Conservation (phyloP, 306 rosid species). For the Pachyrhizus erosus region DNA sequence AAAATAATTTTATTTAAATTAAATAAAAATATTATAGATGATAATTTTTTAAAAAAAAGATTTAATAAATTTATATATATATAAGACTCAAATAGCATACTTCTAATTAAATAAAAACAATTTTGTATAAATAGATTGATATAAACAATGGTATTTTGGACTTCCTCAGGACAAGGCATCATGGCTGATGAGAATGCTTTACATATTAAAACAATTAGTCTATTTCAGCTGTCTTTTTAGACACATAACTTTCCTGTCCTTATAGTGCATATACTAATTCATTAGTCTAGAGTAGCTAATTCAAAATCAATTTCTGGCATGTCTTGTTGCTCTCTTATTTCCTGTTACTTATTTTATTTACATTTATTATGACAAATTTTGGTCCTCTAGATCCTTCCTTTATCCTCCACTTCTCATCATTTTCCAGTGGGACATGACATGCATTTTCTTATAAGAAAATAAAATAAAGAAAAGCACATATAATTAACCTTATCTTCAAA, state of each 20-base stretch:
- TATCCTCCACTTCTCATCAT: neutral
- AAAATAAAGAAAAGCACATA: neutral
- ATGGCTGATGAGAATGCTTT: neutral
- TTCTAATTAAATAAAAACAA: too few species aligned
- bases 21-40: too few species aligned
- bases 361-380: neutral
- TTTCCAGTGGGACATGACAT: conserved; percentile 13
- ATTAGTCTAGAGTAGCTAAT: neutral
- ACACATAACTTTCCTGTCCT: neutral
- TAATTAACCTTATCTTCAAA: neutral
- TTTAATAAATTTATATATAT: too few species aligned
- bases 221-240: neutral
- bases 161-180: too few species aligned
- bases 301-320: neutral
- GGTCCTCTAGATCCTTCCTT: conserved; percentile 11
- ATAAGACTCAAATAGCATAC: too few species aligned
- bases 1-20: too few species aligned
- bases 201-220: neutral
- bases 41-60: too few species aligned
- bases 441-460: too few species aligned
- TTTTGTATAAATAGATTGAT: too few species aligned
- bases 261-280: neutral
- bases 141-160: too few species aligned
- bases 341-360: neutral
- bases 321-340: neutral